Conservation (phyloP, 1,139 yeast species). For the Yamadazyma spencermartinsiae region DNA sequence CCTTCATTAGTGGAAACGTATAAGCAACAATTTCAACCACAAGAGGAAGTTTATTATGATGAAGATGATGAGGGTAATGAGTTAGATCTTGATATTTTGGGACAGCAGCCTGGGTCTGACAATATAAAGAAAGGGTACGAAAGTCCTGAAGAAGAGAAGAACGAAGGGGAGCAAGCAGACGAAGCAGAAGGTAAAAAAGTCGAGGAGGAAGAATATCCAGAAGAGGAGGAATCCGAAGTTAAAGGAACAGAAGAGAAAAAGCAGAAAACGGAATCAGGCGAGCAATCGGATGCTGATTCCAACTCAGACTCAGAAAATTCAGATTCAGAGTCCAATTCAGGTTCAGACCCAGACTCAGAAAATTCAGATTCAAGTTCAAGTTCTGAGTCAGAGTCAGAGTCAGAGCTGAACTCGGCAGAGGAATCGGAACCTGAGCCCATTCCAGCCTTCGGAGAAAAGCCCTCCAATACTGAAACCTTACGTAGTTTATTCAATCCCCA, state of each 20-base stretch:
- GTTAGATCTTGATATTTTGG: constrained; percentile 31
- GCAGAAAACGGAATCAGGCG: constrained; percentile 13
- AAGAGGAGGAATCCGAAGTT: constrained; percentile 14
- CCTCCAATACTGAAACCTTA: constrained; percentile 56
- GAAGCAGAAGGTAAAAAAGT: constrained; percentile 5
- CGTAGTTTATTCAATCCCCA: constrained; percentile 62
- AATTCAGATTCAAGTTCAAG: constrained; percentile 7
- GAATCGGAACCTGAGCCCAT: constrained; percentile 25
- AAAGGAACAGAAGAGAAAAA: constrained; percentile 3
- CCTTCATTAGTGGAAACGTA: constrained; percentile 24
- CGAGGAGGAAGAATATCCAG: constrained; percentile 13
- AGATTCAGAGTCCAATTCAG: constrained; percentile 6
- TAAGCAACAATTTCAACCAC: constrained; percentile 23
- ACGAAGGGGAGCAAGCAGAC: constrained; percentile 1
- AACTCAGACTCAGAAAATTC: constrained; percentile 10
- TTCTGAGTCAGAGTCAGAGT: constrained; percentile 7
- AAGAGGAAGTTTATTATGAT: constrained; percentile 38
- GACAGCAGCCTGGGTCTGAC: constrained; percentile 30
- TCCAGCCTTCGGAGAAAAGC: constrained; percentile 26
- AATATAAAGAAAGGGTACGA: constrained; percentile 2
- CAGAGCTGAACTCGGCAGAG: too few relatives aligned
- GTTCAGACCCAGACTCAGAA: constrained; percentile 7
- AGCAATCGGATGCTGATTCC: constrained; percentile 13
- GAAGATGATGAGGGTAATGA: constrained; percentile 46
- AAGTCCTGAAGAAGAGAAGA: constrained; percentile 12